phyloP scores from a whole-genome alignment of 768 basidiomycete species.

The Psilocybe cyanescens region DNA sequence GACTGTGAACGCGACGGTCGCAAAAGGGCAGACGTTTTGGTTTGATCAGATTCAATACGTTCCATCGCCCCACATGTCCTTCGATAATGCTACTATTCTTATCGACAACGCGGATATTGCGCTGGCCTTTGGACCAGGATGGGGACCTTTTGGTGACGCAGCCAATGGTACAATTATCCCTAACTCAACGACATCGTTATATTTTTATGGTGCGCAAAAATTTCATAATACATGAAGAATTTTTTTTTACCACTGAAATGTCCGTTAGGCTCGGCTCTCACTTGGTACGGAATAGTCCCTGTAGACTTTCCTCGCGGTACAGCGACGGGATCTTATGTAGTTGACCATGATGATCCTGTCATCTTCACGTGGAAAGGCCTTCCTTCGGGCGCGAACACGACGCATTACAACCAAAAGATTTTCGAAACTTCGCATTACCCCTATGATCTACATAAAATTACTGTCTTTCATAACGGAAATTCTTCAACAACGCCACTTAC shows the following conservation, averaged over 20 bases:
- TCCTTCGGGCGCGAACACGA: background rate
- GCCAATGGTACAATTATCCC: slow-evolving; percentile 21
- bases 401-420: slow-evolving; percentile 21
- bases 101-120: slow-evolving; percentile 20
- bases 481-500: slow-evolving; percentile 24
- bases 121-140: slow-evolving; percentile 21
- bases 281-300: slow-evolving; percentile 28
- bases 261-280: slow-evolving; percentile 24
- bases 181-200: slow-evolving; percentile 4
- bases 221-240: background rate
- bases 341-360: slow-evolving; percentile 22
- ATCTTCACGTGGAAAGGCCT: slow-evolving; percentile 23
- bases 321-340: slow-evolving; percentile 19
- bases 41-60: slow-evolving; percentile 31
- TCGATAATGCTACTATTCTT: slow-evolving; percentile 20
- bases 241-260: slow-evolving; percentile 15
- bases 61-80: slow-evolving; percentile 18
- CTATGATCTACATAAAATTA: slow-evolving; percentile 22
- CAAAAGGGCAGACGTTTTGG: slow-evolving; percentile 28
- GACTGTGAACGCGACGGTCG: slow-evolving; percentile 25
- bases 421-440: slow-evolving; percentile 23
- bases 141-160: slow-evolving; percentile 19
- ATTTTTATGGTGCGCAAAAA: too few species aligned
- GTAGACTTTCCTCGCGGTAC: slow-evolving; percentile 14
- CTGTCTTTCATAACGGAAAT: slow-evolving; percentile 23